Evolutionary conservation across 2,329 filamentous ascomycete species (phyloP).

Genomic region (Nothomitra cinnamomea): DNA sequence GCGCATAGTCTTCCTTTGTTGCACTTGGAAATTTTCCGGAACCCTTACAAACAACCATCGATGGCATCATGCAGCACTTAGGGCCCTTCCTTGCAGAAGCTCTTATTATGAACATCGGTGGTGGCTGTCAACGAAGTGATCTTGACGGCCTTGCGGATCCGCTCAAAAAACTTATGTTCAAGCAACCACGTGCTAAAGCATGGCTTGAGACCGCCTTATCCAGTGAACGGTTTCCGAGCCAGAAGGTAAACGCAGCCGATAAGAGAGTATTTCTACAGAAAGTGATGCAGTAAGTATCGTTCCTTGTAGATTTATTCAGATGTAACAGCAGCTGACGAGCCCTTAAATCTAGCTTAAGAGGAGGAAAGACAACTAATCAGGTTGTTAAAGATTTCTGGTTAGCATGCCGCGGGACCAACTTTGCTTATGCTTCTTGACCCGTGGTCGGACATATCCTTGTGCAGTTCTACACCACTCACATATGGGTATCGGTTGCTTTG

Average conservation of each 20-base stretch:
- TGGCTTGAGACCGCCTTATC: slow-evolving; percentile 48
- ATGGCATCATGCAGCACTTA: slow-evolving; percentile 37
- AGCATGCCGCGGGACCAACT: slow-evolving; percentile 35
- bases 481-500: not conserved
- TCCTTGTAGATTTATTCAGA: slow-evolving; percentile 3
- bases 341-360: slow-evolving; percentile 35
- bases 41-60: slow-evolving; percentile 26
- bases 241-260: slow-evolving; percentile 40
- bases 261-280: slow-evolving; percentile 50
- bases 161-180: slow-evolving; percentile 47
- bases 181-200: slow-evolving; percentile 35
- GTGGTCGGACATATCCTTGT: not conserved
- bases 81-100: slow-evolving; percentile 43
- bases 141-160: slow-evolving; percentile 55
- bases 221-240: slow-evolving; percentile 36
- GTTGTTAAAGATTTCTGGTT: slow-evolving; percentile 59
- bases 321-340: not conserved
- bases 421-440: slow-evolving; percentile 15
- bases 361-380: slow-evolving; percentile 45
- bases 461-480: not conserved
- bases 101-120: slow-evolving; percentile 48
- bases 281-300: slow-evolving; percentile 37
- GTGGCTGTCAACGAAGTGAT: slow-evolving; percentile 52
- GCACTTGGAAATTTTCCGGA: slow-evolving; percentile 25
- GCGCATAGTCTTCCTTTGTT: slow-evolving; percentile 34